These are phyloP conservation scores for Penicillium pulvis DNA, from an alignment of 495 filamentous ascomycete species.

Conservation along the genomic window DNA sequence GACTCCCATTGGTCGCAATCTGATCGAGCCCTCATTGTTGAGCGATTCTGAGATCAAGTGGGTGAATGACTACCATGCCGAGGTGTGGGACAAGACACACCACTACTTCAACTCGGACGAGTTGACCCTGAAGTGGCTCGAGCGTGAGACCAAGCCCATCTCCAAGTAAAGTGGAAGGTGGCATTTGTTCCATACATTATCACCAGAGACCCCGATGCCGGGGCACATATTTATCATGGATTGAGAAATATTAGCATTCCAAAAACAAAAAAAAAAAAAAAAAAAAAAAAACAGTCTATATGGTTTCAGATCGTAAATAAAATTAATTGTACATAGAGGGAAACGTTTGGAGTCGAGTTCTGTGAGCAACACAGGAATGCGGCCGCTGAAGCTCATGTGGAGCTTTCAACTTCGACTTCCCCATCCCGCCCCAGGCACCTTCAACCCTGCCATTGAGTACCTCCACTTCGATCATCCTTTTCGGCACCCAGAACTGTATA, in stretches of 20 bases:
- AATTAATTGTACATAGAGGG: background rate
- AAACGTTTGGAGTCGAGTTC: background rate
- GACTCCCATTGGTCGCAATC: conserved; percentile 88
- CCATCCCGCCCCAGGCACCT: conserved; percentile 22
- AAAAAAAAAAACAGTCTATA: too few species aligned
- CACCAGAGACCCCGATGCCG: background rate
- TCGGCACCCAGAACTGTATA: background rate
- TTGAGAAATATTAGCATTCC: background rate
- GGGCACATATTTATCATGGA: background rate
- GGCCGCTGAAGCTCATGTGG: conserved; percentile 32
- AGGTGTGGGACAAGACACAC: conserved; percentile 81
- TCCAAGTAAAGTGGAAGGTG: conserved; percentile 32
- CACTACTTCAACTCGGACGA: conserved; percentile 75
- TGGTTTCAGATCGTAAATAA: background rate
- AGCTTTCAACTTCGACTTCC: conserved; percentile 23
- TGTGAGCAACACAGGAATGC: conserved; percentile 19
- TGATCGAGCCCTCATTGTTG: conserved; percentile 77
- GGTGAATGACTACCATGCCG: conserved; percentile 82
- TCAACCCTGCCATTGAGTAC: conserved; percentile 12
- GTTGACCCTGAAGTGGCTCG: conserved; percentile 74
- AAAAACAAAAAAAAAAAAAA: background rate
- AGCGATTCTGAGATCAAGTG: conserved; percentile 78
- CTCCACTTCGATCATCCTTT: conserved; percentile 9
- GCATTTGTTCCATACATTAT: background rate
- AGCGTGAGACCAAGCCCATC: conserved; percentile 73